Conservation (phyloP, 2,329 filamentous ascomycete genomes). For the Epicoccum sorghinum region DNA sequence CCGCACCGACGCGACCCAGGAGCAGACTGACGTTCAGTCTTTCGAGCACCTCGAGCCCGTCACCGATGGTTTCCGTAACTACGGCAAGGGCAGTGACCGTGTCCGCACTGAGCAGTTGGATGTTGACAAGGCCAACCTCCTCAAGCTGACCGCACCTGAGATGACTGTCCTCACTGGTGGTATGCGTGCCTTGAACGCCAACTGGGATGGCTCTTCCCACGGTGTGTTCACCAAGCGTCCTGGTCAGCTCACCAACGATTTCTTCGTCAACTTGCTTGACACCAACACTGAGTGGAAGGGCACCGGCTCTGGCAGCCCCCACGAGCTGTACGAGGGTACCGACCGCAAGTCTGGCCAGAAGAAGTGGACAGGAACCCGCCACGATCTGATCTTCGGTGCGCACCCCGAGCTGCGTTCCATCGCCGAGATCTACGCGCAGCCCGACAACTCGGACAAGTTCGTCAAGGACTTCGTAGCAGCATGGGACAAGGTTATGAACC, state of each 20-base stretch:
- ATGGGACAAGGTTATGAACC: constrained; percentile 77
- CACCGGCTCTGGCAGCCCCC: constrained; percentile 45
- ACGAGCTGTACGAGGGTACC: constrained; percentile 66
- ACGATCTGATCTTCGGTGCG: constrained; percentile 74
- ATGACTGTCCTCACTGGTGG: constrained; percentile 74
- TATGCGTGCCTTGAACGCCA: constrained; percentile 71
- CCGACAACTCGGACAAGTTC: constrained; percentile 67
- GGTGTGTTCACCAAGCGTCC: constrained; percentile 73
- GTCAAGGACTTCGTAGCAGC: constrained; percentile 72
- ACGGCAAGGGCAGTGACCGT: constrained; percentile 66
- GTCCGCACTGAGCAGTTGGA: constrained; percentile 72
- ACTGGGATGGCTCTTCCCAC: constrained; percentile 71
- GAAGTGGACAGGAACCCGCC: constrained; percentile 73
- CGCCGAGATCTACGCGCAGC: constrained; percentile 70
- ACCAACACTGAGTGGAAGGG: constrained; percentile 69
- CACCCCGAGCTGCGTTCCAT: constrained; percentile 75
- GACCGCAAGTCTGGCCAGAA: constrained; percentile 69
- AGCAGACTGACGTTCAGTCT: constrained; percentile 71
- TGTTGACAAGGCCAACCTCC: constrained; percentile 72
- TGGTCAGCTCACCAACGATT: constrained; percentile 76
- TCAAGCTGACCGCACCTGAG: constrained; percentile 74
- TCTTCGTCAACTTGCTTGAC: constrained; percentile 81
- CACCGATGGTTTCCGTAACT: constrained; percentile 82
- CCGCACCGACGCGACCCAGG: constrained; percentile 72
- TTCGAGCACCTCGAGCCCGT: constrained; percentile 70